Percentiles rank a stretch among this genome's conserved stretches.
phyloP scores from a whole-genome alignment of 768 basidiomycete species.

The Lyophyllum decastes region DNA sequence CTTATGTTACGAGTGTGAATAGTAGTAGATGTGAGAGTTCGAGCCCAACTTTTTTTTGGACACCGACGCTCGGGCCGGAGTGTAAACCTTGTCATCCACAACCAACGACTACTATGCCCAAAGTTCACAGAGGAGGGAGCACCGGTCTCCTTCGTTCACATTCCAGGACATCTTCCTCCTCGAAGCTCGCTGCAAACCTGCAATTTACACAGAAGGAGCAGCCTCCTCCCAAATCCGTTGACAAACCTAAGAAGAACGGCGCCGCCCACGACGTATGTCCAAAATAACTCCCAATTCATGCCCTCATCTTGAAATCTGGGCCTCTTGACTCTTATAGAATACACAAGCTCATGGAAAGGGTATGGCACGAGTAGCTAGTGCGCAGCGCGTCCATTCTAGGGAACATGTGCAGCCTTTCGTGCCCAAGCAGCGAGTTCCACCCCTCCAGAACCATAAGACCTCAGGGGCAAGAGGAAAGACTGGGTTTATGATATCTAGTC shows the following conservation, averaged over 20 bases:
- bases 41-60: conserved; percentile 10
- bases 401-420: conserved; percentile 29
- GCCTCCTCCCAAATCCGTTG: conserved; percentile 39
- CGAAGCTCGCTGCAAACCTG: conserved; percentile 59
- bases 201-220: conserved; percentile 71
- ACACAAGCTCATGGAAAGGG: conserved; percentile 27
- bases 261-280: conserved; percentile 46
- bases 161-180: conserved; percentile 63
- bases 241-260: conserved; percentile 53
- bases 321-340: conserved; percentile 3
- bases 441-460: conserved; percentile 23
- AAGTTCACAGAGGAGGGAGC: conserved; percentile 46
- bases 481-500: conserved; percentile 61
- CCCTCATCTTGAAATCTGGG: background rate
- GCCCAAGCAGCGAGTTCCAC: conserved; percentile 23
- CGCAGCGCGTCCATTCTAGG: conserved; percentile 35
- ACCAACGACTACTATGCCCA: conserved; percentile 44
- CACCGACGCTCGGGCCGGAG: conserved; percentile 16
- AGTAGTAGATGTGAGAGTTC: background rate
- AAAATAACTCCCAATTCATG: conserved; percentile 16
- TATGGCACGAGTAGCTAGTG: conserved; percentile 32
- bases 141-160: conserved; percentile 57
- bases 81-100: conserved; percentile 5
- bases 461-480: conserved; percentile 40
- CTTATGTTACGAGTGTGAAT: conserved; percentile 11